Evolutionary conservation across 2,329 filamentous ascomycete species (phyloP).

Genomic region (Hypocrella siamensis): DNA sequence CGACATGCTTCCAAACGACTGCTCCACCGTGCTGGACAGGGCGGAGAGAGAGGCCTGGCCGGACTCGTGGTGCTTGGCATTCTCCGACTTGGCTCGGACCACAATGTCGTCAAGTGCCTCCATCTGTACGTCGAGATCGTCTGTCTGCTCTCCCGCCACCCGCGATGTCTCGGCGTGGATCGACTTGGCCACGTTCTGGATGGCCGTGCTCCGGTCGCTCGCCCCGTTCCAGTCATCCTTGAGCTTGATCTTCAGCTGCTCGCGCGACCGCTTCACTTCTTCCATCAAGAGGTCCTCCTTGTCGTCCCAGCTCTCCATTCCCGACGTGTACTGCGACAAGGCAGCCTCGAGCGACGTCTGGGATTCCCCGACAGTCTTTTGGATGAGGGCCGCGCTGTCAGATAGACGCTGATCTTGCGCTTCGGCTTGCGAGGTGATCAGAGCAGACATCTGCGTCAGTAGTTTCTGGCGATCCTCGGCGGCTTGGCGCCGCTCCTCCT

Average conservation of each 20-base stretch:
- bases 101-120: conserved; percentile 83
- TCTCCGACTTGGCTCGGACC: conserved; percentile 63
- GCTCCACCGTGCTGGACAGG: conserved; percentile 52
- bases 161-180: conserved; percentile 83
- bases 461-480: conserved; percentile 60
- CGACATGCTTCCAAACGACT: conserved; percentile 57
- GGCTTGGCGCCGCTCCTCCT: conserved; percentile 60
- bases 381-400: conserved; percentile 45
- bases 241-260: conserved; percentile 65
- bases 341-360: conserved; percentile 49
- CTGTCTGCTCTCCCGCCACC: conserved; percentile 79
- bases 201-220: conserved; percentile 65
- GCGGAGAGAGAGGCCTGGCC: conserved; percentile 51
- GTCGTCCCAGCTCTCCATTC: conserved; percentile 60
- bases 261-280: conserved; percentile 56
- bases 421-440: conserved; percentile 62
- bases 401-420: conserved; percentile 57
- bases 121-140: conserved; percentile 78
- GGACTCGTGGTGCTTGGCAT: conserved; percentile 57
- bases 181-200: conserved; percentile 68
- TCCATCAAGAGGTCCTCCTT: conserved; percentile 55
- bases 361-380: conserved; percentile 46
- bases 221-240: conserved; percentile 76
- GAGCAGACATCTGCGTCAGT: conserved; percentile 57
- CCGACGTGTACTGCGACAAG: conserved; percentile 48